Evolutionary conservation across 305 asterid species (phyloP).

Genomic region (Fraxinus baroniana): DNA sequence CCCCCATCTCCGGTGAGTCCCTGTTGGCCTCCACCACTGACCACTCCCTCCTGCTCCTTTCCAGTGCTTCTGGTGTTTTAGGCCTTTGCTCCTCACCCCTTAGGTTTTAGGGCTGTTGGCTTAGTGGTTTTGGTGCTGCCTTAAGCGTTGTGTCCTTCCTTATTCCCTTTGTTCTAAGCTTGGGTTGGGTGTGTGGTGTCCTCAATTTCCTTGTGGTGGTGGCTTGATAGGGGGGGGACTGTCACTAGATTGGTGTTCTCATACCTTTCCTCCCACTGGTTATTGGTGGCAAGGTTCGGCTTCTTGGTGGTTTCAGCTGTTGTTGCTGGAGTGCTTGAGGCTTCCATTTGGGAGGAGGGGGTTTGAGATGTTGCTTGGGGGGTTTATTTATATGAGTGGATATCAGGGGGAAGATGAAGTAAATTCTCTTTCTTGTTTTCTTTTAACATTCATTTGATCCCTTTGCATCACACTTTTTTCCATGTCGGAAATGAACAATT

Average conservation of each 20-base stretch:
- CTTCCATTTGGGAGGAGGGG: background rate
- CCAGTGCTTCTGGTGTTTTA: background rate
- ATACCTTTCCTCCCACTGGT: background rate
- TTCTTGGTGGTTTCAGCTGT: background rate
- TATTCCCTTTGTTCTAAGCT: background rate
- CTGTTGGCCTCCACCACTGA: background rate
- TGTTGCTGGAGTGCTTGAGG: background rate
- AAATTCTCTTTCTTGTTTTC: background rate
- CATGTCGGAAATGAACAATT: background rate
- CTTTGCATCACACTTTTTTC: background rate
- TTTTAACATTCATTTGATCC: background rate
- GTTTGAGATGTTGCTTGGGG: background rate
- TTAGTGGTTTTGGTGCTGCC: background rate
- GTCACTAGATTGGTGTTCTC: background rate
- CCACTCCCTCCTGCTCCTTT: background rate
- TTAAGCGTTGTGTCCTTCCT: background rate
- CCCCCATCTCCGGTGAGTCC: background rate
- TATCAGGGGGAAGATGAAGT: background rate
- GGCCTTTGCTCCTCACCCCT: background rate
- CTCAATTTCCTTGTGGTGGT: background rate
- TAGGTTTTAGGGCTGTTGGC: background rate
- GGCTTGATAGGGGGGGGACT: background rate
- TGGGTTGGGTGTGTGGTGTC: background rate
- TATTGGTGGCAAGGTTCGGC: background rate
- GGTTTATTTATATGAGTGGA: background rate